A percentile compares a stretch with the other conserved stretches of the same genome.
phyloP scores from a whole-genome alignment of 768 basidiomycete genomes.

The Tylopilus rubrobrunneus region DNA sequence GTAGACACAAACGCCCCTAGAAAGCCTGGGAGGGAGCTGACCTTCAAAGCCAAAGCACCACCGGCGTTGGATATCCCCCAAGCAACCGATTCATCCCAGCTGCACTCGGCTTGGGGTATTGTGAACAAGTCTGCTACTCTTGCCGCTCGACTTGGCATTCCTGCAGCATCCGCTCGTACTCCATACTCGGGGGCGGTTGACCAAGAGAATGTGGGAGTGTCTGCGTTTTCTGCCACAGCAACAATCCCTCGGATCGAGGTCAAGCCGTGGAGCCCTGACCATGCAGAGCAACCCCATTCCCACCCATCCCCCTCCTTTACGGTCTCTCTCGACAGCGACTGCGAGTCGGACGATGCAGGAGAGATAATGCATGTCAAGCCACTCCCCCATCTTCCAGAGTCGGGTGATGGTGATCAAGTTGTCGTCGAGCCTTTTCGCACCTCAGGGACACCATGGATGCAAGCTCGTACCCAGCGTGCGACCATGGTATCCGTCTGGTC shows the following conservation, averaged over 20 bases:
- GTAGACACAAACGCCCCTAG: not conserved
- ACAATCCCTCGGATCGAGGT: constrained; percentile 2
- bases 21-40: not conserved
- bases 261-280: not conserved
- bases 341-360: constrained; percentile 3
- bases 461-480: constrained; percentile 7
- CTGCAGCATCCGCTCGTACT: not conserved
- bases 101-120: not conserved
- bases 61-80: constrained; percentile 4
- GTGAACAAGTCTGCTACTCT: constrained; percentile 9
- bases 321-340: not conserved
- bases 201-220: constrained; percentile 10
- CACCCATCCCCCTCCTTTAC: not conserved
- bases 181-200: not conserved
- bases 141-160: constrained; percentile 9
- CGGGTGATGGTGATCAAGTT: not conserved
- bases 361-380: constrained; percentile 3
- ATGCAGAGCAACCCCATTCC: not conserved
- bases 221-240: not conserved
- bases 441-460: not conserved
- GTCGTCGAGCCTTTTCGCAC: not conserved
- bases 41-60: constrained; percentile 10
- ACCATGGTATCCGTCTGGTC: constrained; percentile 26
- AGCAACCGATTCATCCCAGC: not conserved
- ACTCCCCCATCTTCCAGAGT: constrained; percentile 8